phyloP scores from a whole-genome alignment of 305 asterid species.

The Solanum hybrid region DNA sequence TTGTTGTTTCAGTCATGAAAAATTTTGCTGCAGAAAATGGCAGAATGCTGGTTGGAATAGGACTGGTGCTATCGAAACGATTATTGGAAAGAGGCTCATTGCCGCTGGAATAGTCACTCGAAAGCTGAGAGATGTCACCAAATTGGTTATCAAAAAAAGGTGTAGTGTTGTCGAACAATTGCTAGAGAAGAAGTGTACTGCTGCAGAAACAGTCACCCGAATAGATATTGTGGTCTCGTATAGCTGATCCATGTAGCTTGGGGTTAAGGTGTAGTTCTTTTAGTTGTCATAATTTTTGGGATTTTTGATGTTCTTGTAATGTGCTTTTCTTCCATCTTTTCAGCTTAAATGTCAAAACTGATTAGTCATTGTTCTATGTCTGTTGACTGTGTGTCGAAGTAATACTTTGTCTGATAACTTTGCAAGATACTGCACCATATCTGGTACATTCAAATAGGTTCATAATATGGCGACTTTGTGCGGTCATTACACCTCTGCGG shows the following conservation, averaged over 20 bases:
- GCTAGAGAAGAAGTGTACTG: neutral
- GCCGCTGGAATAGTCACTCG: neutral
- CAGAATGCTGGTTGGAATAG: neutral
- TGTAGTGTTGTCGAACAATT: neutral
- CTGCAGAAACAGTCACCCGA: neutral
- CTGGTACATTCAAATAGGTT: neutral
- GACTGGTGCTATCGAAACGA: neutral
- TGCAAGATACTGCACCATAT: neutral
- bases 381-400: neutral
- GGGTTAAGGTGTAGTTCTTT: neutral
- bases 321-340: neutral
- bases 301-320: neutral
- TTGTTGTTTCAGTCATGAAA: neutral
- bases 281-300: neutral
- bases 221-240: neutral
- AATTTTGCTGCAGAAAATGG: neutral
- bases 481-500: neutral
- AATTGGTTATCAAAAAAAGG: neutral
- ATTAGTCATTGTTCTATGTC: neutral
- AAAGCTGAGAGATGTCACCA: neutral
- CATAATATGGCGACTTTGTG: neutral
- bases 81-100: neutral
- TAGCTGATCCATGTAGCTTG: neutral
- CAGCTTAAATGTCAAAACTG: neutral
- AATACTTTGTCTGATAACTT: neutral